Percentiles rank a stretch among this genome's conserved stretches.
phyloP scores from a whole-genome alignment of 2,329 filamentous ascomycete species.

The Ustilaginoidea virens region DNA sequence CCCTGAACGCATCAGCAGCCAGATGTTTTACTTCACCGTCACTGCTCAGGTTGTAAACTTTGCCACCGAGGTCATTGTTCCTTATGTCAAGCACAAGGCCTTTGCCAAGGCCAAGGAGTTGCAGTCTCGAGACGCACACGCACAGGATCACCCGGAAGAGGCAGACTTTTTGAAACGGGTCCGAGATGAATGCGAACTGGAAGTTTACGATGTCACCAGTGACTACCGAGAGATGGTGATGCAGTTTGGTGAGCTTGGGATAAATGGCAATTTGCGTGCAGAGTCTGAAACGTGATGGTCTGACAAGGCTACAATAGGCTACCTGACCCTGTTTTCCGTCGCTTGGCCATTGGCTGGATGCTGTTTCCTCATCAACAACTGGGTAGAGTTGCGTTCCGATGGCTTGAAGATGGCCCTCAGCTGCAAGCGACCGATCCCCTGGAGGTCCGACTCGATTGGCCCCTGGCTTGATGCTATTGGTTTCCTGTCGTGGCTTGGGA shows the following conservation, averaged over 20 bases:
- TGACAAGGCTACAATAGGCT: constrained; percentile 37
- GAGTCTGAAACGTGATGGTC: not conserved
- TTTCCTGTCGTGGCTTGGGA: constrained; percentile 89
- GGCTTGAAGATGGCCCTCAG: constrained; percentile 87
- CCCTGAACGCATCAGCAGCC: constrained; percentile 65
- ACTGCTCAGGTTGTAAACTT: constrained; percentile 87
- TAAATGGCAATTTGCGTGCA: not conserved
- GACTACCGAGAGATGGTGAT: constrained; percentile 92
- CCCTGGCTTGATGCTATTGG: constrained; percentile 77
- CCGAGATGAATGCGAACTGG: constrained; percentile 67
- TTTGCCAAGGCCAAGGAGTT: constrained; percentile 68
- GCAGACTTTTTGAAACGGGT: constrained; percentile 66
- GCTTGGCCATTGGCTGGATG: constrained; percentile 88
- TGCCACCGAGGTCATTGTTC: constrained; percentile 68
- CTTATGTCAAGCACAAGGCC: constrained; percentile 65
- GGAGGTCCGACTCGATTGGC: constrained; percentile 84
- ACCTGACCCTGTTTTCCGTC: constrained; percentile 79
- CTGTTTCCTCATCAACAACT: constrained; percentile 88
- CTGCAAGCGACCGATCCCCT: constrained; percentile 78
- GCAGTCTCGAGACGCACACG: constrained; percentile 39
- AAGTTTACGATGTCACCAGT: constrained; percentile 72
- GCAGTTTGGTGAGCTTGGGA: constrained; percentile 42
- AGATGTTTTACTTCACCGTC: constrained; percentile 92
- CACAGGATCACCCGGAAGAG: constrained; percentile 62
- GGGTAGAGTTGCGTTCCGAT: constrained; percentile 86